Evolutionary conservation across 2,329 filamentous ascomycete genomes (phyloP).

Genomic region (Ustilaginoidea virens): DNA sequence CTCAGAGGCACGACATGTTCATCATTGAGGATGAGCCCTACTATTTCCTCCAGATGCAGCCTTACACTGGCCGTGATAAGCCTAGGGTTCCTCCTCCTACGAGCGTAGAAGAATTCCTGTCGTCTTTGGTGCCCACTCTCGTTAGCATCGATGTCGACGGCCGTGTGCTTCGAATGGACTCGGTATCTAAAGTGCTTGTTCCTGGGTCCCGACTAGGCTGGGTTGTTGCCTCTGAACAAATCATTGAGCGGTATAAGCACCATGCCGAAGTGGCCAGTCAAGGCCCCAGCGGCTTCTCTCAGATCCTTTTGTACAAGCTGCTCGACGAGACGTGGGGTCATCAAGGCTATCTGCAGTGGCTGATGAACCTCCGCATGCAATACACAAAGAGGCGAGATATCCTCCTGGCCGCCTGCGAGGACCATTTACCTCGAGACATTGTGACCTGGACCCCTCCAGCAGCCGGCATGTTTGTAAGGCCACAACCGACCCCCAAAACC

Average conservation of each 20-base stretch:
- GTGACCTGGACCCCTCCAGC: constrained; percentile 66
- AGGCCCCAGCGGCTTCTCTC: constrained; percentile 70
- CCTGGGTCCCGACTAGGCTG: constrained; percentile 75
- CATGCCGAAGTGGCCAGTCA: constrained; percentile 77
- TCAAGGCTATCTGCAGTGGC: constrained; percentile 74
- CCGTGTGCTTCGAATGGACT: constrained; percentile 79
- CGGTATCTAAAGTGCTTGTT: constrained; percentile 81
- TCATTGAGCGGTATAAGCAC: constrained; percentile 67
- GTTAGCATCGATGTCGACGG: constrained; percentile 75
- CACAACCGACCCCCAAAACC: no score
- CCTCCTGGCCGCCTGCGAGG: constrained; percentile 67
- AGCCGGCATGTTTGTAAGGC: constrained; percentile 88
- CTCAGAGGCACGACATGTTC: constrained; percentile 69
- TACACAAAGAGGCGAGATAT: constrained; percentile 70
- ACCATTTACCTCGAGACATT: constrained; percentile 56
- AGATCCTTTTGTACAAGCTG: constrained; percentile 74
- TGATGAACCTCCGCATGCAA: constrained; percentile 64
- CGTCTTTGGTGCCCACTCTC: constrained; percentile 44
- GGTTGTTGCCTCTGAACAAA: constrained; percentile 75
- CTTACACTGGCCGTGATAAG: constrained; percentile 43
- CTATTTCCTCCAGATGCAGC: constrained; percentile 82
- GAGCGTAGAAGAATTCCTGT: constrained; percentile 57
- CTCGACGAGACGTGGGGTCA: constrained; percentile 94
- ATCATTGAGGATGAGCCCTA: constrained; percentile 92
- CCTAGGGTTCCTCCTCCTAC: constrained; percentile 38